Percentiles rank a stretch among this genome's conserved stretches.
Evolutionary conservation across 257 asterid species (phyloP).

Genomic region (Penstemon newberryi): DNA sequence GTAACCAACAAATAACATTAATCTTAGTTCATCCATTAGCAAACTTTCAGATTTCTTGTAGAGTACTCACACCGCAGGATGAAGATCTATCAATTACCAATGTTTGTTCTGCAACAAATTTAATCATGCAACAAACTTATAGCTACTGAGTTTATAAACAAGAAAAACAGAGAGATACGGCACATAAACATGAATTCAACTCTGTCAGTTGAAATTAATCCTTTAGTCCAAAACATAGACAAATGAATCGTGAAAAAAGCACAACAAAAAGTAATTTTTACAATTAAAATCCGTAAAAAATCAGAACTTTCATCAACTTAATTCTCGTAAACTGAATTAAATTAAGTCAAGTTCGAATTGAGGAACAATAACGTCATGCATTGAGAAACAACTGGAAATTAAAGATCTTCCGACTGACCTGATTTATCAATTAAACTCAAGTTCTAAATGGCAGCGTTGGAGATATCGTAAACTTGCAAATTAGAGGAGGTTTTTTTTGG

Average conservation of each 20-base stretch:
- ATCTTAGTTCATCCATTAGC: background rate
- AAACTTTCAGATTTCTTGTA: background rate
- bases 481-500: background rate
- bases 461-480: slow-evolving; percentile 14
- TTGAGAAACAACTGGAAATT: slow-evolving; percentile 12
- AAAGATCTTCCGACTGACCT: slow-evolving; percentile 15
- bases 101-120: slow-evolving; percentile 11
- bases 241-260: too few relatives aligned
- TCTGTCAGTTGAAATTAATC: background rate
- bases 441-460: too few relatives aligned
- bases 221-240: too few relatives aligned
- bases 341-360: too few relatives aligned
- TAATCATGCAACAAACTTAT: background rate
- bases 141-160: too few relatives aligned
- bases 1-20: too few relatives aligned
- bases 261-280: too few relatives aligned
- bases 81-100: background rate
- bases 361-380: background rate
- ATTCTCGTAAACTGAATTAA: background rate
- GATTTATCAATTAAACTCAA: slow-evolving; percentile 14
- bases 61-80: background rate
- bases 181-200: slow-evolving; percentile 8
- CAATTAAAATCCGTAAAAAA: too few relatives aligned
- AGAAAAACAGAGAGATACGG: background rate
- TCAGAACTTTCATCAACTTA: background rate